Conservation (phyloP, 495 filamentous ascomycete species). For the Neurospora sp. region DNA sequence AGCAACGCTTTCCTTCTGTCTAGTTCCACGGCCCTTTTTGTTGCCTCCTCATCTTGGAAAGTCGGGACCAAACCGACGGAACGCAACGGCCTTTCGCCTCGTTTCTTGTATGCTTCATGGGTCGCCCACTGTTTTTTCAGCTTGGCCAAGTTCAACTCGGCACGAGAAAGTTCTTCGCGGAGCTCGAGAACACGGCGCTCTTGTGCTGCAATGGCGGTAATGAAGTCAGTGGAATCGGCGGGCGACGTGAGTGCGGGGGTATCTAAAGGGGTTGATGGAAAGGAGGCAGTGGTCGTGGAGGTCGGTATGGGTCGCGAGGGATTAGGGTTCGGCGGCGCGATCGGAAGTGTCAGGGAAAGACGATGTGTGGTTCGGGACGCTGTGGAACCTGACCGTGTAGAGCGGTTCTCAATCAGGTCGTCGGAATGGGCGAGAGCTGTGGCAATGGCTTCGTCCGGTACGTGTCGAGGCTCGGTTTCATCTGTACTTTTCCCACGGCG, state of each 20-base stretch:
- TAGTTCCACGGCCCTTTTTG: constrained; percentile 37
- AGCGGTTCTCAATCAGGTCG: constrained; percentile 32
- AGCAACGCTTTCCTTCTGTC: constrained; percentile 53
- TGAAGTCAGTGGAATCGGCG: constrained; percentile 62
- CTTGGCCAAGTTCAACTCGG: constrained; percentile 64
- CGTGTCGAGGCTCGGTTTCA: constrained; percentile 9
- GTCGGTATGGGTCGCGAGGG: constrained; percentile 35
- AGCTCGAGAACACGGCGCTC: constrained; percentile 90
- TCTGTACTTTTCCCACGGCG: constrained; percentile 9
- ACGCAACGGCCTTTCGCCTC: constrained; percentile 48
- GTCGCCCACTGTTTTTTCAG: constrained; percentile 76
- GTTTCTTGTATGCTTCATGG: constrained; percentile 71
- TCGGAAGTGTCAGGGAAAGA: constrained; percentile 72
- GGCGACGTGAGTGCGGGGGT: constrained; percentile 37
- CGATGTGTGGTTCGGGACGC: constrained; percentile 59
- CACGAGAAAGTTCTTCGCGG: constrained; percentile 72
- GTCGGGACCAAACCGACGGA: constrained; percentile 23
- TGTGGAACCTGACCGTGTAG: constrained; percentile 43
- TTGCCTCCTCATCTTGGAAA: constrained; percentile 27
- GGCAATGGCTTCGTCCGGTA: constrained; percentile 14
- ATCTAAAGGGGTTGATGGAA: constrained; percentile 40
- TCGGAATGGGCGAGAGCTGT: constrained; percentile 13
- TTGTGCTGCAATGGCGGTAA: constrained; percentile 83
- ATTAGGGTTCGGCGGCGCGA: constrained; percentile 35
- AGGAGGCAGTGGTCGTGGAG: constrained; percentile 27